A percentile compares a stretch with the other conserved stretches of the same genome.
phyloP scores from a whole-genome alignment of 78 protist genomes.

The Isochrysis galbana region DNA sequence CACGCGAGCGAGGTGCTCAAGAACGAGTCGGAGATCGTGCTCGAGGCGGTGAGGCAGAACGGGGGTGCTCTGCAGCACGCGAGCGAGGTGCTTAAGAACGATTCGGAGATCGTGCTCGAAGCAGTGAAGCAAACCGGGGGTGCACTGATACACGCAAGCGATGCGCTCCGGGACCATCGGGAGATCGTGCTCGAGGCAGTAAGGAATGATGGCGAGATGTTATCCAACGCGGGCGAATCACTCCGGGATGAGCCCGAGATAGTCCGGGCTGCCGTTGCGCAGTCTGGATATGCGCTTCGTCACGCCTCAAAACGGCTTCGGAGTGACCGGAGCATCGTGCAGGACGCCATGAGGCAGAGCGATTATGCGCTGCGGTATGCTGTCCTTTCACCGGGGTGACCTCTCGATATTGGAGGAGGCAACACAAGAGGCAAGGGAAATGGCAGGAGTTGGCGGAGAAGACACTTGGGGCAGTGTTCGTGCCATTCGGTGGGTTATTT shows the following conservation, averaged over 20 bases:
- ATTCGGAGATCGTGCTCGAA: neutral
- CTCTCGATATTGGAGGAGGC: too few species aligned
- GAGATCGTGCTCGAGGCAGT: neutral
- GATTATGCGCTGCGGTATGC: neutral
- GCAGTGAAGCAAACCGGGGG: neutral
- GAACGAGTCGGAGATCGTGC: neutral
- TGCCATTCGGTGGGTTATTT: too few species aligned
- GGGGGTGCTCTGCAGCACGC: neutral
- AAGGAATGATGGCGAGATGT: neutral
- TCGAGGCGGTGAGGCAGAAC: neutral
- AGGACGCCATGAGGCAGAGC: neutral
- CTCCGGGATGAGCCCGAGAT: neutral
- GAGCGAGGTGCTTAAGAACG: too few species aligned
- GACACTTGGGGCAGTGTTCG: too few species aligned
- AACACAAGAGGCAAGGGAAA: too few species aligned
- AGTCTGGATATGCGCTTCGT: neutral
- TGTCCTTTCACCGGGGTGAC: too few species aligned
- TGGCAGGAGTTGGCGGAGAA: too few species aligned
- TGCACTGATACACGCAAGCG: neutral
- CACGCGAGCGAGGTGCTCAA: neutral
- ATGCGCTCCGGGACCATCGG: neutral
- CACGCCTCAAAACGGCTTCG: neutral
- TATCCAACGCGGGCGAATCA: neutral
- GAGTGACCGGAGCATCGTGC: neutral
- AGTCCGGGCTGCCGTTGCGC: conserved; percentile 1